Evolutionary conservation across 1,284 basidiomycete genomes (phyloP).

Genomic region (Ceratobasidium sp.): DNA sequence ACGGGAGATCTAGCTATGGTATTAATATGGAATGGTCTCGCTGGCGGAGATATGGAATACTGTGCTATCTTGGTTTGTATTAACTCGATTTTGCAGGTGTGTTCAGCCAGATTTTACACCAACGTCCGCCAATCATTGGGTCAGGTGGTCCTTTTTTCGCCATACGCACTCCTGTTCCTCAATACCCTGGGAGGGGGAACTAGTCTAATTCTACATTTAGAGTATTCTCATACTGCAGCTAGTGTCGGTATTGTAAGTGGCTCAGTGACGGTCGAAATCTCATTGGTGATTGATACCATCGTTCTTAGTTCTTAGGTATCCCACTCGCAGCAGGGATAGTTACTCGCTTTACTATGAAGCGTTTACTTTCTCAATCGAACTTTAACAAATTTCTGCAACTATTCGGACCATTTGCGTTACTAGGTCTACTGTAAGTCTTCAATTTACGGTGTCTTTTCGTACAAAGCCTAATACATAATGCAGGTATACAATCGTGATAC

Average conservation of each 20-base stretch:
- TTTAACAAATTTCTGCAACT: conserved; percentile 76
- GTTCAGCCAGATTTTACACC: conserved; percentile 11
- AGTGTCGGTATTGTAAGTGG: conserved; percentile 71
- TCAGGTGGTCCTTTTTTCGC: conserved; percentile 85
- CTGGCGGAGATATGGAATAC: conserved; percentile 79
- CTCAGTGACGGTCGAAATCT: conserved; percentile 8
- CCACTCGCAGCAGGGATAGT: conserved; percentile 76
- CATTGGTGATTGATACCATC: conserved; percentile 18
- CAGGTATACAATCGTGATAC: conserved; percentile 76
- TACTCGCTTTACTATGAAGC: conserved; percentile 74
- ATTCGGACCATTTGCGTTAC: conserved; percentile 79
- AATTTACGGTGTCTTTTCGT: not conserved
- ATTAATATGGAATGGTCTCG: conserved; percentile 88
- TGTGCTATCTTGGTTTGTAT: conserved; percentile 77
- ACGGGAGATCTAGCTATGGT: conserved; percentile 74
- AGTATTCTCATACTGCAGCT: conserved; percentile 79
- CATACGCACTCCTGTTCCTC: conserved; percentile 82
- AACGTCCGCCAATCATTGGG: conserved; percentile 58
- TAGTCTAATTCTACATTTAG: conserved; percentile 63
- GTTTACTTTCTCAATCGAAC: conserved; percentile 62
- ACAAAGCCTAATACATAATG: conserved; percentile 18
- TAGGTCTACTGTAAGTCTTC: conserved; percentile 72
- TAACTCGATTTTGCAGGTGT: conserved; percentile 62
- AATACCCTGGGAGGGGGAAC: conserved; percentile 73
- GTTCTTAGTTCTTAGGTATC: conserved; percentile 76